A percentile compares a stretch with the other conserved stretches of the same genome.
Conservation (phyloP, 139 green algal species). For the Nannochloris sp. region DNA sequence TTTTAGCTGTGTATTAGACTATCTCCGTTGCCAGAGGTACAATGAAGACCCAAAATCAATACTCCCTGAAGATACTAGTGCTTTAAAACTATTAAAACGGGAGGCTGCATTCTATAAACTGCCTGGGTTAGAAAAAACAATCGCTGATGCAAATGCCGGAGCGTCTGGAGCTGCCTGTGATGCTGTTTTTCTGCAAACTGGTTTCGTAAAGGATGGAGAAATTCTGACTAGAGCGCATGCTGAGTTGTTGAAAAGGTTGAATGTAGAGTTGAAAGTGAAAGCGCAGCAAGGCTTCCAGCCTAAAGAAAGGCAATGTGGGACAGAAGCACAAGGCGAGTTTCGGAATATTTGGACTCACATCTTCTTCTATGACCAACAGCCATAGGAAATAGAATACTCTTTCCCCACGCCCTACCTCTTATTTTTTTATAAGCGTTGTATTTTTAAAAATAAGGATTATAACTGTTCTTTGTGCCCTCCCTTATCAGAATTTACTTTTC, state of each 20-base stretch:
- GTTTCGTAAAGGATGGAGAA: conserved; percentile 1
- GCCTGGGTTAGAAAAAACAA: conserved; percentile 8
- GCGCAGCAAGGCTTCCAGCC: background rate
- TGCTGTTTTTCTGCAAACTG: conserved; percentile 28
- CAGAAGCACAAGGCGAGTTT: background rate
- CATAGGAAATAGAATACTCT: background rate
- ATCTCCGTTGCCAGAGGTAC: conserved; percentile 27
- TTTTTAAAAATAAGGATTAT: background rate
- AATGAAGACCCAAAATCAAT: conserved; percentile 4
- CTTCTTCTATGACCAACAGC: too few species aligned
- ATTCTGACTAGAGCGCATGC: conserved; percentile 9
- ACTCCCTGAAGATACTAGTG: conserved; percentile 17
- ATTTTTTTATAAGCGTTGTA: background rate
- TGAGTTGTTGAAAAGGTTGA: conserved; percentile 19
- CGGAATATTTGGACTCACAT: background rate
- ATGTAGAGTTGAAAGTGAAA: conserved; percentile 1
- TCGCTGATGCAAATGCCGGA: background rate
- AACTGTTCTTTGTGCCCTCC: background rate
- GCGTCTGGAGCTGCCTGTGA: conserved; percentile 1
- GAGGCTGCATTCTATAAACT: conserved; percentile 36
- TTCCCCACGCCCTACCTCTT: too few species aligned
- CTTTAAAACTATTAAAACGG: conserved; percentile 21
- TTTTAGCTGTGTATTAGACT: conserved; percentile 34
- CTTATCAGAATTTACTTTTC: background rate
- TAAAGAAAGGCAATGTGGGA: background rate